A percentile compares a stretch with the other conserved stretches of the same genome.
Evolutionary conservation across 2,329 filamentous ascomycete genomes (phyloP).

Genomic region (Colletotrichum melonis): DNA sequence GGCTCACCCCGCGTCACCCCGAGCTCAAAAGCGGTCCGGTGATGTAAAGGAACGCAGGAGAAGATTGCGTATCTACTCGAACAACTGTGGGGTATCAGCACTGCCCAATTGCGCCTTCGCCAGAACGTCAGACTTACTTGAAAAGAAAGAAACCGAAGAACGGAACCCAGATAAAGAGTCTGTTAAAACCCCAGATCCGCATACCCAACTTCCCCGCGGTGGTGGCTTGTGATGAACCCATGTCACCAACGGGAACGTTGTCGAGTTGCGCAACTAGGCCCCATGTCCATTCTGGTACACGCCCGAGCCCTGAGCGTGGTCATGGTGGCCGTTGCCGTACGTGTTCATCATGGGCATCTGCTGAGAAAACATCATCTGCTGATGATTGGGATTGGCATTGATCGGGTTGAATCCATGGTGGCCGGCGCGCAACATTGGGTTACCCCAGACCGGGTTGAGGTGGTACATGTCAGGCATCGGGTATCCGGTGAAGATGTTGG

Average conservation of each 20-base stretch:
- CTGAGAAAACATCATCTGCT: not conserved
- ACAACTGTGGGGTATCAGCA: slow-evolving; percentile 23
- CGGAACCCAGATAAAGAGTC: not conserved
- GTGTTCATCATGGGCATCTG: not conserved
- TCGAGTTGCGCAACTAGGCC: not conserved
- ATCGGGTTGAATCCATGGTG: slow-evolving; percentile 3
- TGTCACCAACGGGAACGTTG: not conserved
- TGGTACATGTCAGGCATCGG: not conserved
- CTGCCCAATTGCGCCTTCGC: not conserved
- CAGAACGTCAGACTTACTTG: not conserved
- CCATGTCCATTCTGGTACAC: not conserved
- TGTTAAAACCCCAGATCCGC: not conserved
- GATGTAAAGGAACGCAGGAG: not conserved
- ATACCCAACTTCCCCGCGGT: not conserved
- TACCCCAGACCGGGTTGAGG: not conserved
- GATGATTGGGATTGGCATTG: not conserved
- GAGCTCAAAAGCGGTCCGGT: not conserved
- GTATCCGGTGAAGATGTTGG: not conserved
- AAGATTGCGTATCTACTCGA: slow-evolving; percentile 10
- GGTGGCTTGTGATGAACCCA: not conserved
- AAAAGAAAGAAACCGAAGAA: slow-evolving; percentile 7
- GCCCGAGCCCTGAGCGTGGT: not conserved
- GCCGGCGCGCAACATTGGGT: not conserved
- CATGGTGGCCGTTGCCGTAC: slow-evolving; percentile 7
- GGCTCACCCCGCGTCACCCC: not conserved